Base-by-base conservation (phyloP, 441 rosid genomes). In the Kokia cookei region DNA sequence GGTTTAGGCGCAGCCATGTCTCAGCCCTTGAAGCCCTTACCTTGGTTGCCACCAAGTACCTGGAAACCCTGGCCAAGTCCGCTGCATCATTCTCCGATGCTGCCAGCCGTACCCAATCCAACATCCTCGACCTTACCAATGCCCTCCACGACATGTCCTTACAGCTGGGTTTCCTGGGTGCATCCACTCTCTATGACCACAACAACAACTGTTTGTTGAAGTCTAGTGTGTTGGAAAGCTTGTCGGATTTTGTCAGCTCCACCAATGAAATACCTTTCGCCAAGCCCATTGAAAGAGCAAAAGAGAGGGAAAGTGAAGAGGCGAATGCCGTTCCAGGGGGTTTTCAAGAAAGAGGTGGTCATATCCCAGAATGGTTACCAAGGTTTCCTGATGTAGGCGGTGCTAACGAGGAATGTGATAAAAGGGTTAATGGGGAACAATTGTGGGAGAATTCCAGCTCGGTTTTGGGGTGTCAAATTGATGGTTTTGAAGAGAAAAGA, bases 241-340 rank as follows among this genome's bases (percentile, higher is more conserved):
- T 57, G 72, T 65, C 58, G 1, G 45, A 35, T 55, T 73, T 73
- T 40, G 72, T 74, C 26, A 26, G 37, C 54, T 74, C 72, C 29
- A 66, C 72, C 9, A 45, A 40, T 2, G 72, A 74, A 55, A 74
- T 54, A 13, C 77, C 77, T n/a, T 65, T 65, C 42, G 71, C 76
- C 53, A 64, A 73, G 29, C 76, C 76, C 14, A 64, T 73, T 12
- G 40, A 65, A 14, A 73, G 51, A 64, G 27, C 29, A 22, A 51
- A 26, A 2, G 27, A 26, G 27, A 45, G 57, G 6, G 26, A 27
- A 5, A 63, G 11, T 5, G 60, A 27, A 2, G 27, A 5, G 9
- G 70, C 8, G 13, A 42, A 7, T 42, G 19, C 60, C 0, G 24
- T 4, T 1, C 22, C 24, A 14, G 14, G 19, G 51, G 3, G 22